These are phyloP conservation scores for Chondrus crispus DNA, from an alignment of 23 red algal species.

Conservation along the genomic window DNA sequence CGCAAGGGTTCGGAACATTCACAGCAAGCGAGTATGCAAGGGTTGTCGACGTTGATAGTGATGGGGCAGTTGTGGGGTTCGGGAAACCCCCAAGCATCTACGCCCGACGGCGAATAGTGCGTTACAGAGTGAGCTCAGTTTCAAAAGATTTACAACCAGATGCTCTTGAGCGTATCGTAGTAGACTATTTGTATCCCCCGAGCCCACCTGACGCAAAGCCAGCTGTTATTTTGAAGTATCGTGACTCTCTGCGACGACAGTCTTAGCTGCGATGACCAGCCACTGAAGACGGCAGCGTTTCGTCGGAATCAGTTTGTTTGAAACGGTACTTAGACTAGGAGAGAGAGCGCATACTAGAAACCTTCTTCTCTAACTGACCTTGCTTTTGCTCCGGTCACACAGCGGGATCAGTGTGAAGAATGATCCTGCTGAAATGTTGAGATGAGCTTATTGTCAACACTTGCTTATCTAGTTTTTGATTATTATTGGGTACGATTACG, in stretches of 20 bases:
- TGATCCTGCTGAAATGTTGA: too few relatives aligned
- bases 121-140: conserved; percentile 10
- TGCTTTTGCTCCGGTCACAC: too few relatives aligned
- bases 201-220: conserved; percentile 50
- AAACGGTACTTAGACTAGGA: too few relatives aligned
- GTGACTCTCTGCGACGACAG: conserved; percentile 68
- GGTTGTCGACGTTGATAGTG: conserved; percentile 30
- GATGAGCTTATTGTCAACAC: too few relatives aligned
- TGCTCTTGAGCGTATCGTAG: conserved; percentile 48
- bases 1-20: conserved; percentile 65
- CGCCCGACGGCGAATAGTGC: conserved; percentile 26
- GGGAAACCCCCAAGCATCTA: conserved; percentile 22
- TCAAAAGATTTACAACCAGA: neutral
- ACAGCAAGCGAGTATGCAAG: conserved; percentile 59
- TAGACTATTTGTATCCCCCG: conserved; percentile 62
- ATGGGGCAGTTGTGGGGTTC: conserved; percentile 1
- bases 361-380: too few relatives aligned
- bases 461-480: too few relatives aligned
- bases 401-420: too few relatives aligned
- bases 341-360: too few relatives aligned
- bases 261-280: too few relatives aligned
- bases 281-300: too few relatives aligned
- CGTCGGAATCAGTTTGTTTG: too few relatives aligned
- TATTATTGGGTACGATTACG: too few relatives aligned
- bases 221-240: conserved; percentile 51